Conservation (phyloP, 495 filamentous ascomycete species). For the Annulohypoxylon moriforme region DNA sequence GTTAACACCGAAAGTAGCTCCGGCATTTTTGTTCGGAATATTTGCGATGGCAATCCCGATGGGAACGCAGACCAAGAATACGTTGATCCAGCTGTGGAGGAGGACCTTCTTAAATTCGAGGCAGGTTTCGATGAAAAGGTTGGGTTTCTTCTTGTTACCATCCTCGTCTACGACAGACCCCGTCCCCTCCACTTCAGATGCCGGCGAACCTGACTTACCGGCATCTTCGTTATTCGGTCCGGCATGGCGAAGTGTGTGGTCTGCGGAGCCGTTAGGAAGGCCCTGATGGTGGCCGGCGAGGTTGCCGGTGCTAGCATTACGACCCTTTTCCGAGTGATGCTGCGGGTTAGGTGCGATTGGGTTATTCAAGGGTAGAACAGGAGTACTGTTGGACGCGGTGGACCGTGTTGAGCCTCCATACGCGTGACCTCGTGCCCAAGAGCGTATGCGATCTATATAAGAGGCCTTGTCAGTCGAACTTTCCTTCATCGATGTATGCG, state of each 20-base stretch:
- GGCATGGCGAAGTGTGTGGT: conserved; percentile 9
- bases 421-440: conserved; percentile 63
- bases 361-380: conserved; percentile 52
- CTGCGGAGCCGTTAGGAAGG: conserved; percentile 18
- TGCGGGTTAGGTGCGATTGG: conserved; percentile 27
- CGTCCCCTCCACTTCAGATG: conserved; percentile 67
- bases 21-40: conserved; percentile 48
- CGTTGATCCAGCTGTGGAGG: conserved; percentile 78
- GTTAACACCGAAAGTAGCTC: conserved; percentile 78
- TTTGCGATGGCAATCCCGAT: conserved; percentile 76
- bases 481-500: conserved; percentile 71
- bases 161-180: conserved; percentile 63
- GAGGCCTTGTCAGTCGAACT: conserved; percentile 62
- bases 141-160: conserved; percentile 54
- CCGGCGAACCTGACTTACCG: conserved; percentile 46
- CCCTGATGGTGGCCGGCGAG: conserved; percentile 33
- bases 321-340: conserved; percentile 35
- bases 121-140: conserved; percentile 62
- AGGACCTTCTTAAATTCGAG: conserved; percentile 65
- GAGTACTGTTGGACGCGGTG: conserved; percentile 46
- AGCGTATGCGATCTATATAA: conserved; percentile 68
- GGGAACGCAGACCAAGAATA: conserved; percentile 83
- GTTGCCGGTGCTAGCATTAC: conserved; percentile 43
- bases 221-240: conserved; percentile 41
- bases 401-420: conserved; percentile 64